Evolutionary conservation across 176 grass and related monocot genomes (phyloP).

Genomic region (Zoysia pacifica): DNA sequence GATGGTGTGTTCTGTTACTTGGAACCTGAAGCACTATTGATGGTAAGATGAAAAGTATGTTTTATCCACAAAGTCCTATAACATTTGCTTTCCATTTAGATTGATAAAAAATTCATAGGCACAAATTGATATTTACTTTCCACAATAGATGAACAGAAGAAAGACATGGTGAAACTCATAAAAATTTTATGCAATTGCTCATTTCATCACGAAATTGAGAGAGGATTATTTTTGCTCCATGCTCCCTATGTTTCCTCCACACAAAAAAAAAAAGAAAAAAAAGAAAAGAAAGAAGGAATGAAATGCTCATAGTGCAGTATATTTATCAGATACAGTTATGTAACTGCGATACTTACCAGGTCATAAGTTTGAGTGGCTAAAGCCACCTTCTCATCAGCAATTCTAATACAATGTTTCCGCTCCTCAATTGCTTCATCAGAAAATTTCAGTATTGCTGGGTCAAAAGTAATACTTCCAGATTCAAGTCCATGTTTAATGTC

Average conservation of each 20-base stretch:
- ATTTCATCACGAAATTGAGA: constrained; percentile 13
- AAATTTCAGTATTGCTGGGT: constrained; percentile 81
- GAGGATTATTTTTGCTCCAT: constrained; percentile 18
- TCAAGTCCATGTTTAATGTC: constrained; percentile 77
- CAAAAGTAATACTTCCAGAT: constrained; percentile 74
- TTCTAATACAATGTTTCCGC: constrained; percentile 90
- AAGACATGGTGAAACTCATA: background rate
- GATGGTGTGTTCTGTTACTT: constrained; percentile 14
- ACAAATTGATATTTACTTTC: constrained; percentile 2
- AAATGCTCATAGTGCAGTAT: background rate
- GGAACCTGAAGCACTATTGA: background rate
- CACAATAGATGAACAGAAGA: background rate
- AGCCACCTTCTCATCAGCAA: constrained; percentile 99
- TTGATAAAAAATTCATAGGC: background rate
- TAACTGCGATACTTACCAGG: constrained; percentile 62
- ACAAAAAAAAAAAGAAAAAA: background rate
- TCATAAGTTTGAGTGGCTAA: constrained; percentile 96
- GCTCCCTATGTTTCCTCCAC: background rate
- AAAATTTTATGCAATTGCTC: background rate
- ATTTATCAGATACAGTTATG: constrained; percentile 8
- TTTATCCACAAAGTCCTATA: background rate
- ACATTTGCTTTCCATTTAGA: constrained; percentile 5
- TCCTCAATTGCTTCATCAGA: constrained; percentile 91
- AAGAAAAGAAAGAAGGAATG: constrained; percentile 19
- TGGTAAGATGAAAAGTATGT: constrained; percentile 2